These are phyloP conservation scores for Thalia dealbata DNA, from an alignment of 176 grass and related monocot genomes.

Conservation along the genomic window DNA sequence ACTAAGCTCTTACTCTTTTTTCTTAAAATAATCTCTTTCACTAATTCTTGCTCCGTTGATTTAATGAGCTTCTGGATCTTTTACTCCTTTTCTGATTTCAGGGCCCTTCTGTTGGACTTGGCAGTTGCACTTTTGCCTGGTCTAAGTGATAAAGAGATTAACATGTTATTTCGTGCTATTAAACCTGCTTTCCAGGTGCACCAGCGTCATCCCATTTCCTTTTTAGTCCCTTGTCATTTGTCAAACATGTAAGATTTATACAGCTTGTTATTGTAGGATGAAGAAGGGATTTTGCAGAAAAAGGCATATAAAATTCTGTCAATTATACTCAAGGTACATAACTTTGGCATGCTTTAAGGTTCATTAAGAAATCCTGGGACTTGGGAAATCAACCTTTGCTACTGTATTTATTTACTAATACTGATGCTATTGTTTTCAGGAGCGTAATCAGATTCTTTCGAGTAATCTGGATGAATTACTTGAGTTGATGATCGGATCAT, in stretches of 20 bases:
- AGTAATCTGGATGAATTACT: slow-evolving; percentile 51
- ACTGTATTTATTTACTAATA: neutral
- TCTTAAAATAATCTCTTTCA: neutral
- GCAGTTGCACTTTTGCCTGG: slow-evolving; percentile 79
- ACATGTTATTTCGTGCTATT: slow-evolving; percentile 68
- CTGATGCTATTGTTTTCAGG: slow-evolving; percentile 27
- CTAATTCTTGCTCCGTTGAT: slow-evolving; percentile 16
- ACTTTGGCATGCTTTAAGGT: neutral
- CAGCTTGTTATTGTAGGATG: slow-evolving; percentile 45
- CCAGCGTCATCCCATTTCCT: neutral
- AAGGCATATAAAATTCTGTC: slow-evolving; percentile 97
- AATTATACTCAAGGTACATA: slow-evolving; percentile 69
- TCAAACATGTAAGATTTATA: neutral
- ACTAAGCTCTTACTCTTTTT: neutral
- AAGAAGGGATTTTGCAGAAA: slow-evolving; percentile 70
- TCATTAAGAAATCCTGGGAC: neutral
- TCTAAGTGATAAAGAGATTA: slow-evolving; percentile 48
- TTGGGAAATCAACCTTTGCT: neutral
- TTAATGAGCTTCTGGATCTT: slow-evolving; percentile 7
- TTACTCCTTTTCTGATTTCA: slow-evolving; percentile 27
- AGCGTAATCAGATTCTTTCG: slow-evolving; percentile 49
- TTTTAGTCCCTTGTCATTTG: neutral
- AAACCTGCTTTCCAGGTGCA: slow-evolving; percentile 84
- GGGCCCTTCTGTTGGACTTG: slow-evolving; percentile 76
- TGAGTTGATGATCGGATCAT: slow-evolving; percentile 56